These are phyloP conservation scores for Aphanomyces cochlioides DNA, from an alignment of 352 stramenopile genomes.

Conservation along the genomic window DNA sequence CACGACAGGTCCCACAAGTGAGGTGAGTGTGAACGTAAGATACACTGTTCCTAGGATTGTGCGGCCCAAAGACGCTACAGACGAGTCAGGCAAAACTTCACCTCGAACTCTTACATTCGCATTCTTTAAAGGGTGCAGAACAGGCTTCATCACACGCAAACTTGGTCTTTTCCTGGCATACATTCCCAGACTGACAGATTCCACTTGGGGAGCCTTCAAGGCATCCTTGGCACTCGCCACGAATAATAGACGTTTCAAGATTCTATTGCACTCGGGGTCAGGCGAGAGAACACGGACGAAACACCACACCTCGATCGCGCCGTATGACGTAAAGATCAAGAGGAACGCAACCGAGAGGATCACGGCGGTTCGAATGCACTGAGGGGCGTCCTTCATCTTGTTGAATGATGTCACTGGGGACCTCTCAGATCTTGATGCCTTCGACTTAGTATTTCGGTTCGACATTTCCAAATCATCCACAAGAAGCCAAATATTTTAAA, in stretches of 20 bases:
- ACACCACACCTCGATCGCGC: slow-evolving; percentile 11
- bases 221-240: slow-evolving; percentile 8
- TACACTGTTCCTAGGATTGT: slow-evolving; percentile 17
- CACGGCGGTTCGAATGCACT: background rate
- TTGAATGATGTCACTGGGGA: background rate
- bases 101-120: slow-evolving; percentile 6
- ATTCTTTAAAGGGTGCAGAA: slow-evolving; percentile 18
- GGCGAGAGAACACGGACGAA: too few species aligned
- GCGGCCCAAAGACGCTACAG: slow-evolving; percentile 13
- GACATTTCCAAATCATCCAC: too few species aligned
- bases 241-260: slow-evolving; percentile 16
- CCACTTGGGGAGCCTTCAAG: background rate
- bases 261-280: background rate
- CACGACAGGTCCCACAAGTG: slow-evolving; percentile 2
- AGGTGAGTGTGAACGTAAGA: slow-evolving; percentile 14
- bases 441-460: too few species aligned
- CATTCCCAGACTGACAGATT: slow-evolving; percentile 16
- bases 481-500: too few species aligned
- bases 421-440: too few species aligned
- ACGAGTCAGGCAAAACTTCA: background rate
- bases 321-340: slow-evolving; percentile 22
- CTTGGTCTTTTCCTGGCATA: slow-evolving; percentile 10
- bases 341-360: slow-evolving; percentile 15
- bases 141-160: slow-evolving; percentile 19
- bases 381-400: slow-evolving; percentile 2